Evolutionary conservation across 441 rosid species (phyloP).

Genomic region (Gossypium trilobum): DNA sequence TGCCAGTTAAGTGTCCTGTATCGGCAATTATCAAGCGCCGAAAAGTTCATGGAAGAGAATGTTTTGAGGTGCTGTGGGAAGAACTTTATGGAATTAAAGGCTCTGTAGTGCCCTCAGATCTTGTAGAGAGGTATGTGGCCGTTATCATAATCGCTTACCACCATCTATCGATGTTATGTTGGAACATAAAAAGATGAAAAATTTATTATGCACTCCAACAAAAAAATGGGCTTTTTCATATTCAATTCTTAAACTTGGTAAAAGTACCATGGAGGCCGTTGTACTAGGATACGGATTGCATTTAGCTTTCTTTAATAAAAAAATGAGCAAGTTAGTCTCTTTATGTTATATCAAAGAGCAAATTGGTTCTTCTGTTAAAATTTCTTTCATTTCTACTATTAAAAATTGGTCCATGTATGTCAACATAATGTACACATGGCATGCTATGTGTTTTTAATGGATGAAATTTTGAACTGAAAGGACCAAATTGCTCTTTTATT

Average conservation of each 20-base stretch:
- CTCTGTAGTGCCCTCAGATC: conserved; percentile 69
- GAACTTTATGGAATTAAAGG: conserved; percentile 48
- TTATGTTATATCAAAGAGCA: too few relatives aligned
- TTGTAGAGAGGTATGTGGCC: conserved; percentile 51
- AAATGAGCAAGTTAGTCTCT: too few relatives aligned
- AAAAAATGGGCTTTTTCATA: not conserved
- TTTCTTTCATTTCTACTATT: too few relatives aligned
- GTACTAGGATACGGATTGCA: too few relatives aligned
- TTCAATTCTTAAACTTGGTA: not conserved
- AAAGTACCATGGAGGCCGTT: too few relatives aligned
- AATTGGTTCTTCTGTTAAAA: too few relatives aligned
- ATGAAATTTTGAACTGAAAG: too few relatives aligned
- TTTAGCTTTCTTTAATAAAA: too few relatives aligned
- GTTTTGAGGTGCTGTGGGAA: conserved; percentile 75
- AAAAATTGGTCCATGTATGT: too few relatives aligned
- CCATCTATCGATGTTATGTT: not conserved
- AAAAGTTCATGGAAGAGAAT: conserved; percentile 58
- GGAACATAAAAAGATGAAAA: not conserved
- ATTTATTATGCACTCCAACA: not conserved
- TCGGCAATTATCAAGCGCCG: conserved; percentile 54
- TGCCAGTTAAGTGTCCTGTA: conserved; percentile 64
- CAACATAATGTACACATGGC: too few relatives aligned
- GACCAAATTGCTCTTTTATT: too few relatives aligned
- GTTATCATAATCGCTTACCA: not conserved
- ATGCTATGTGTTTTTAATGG: too few relatives aligned